Evolutionary conservation across 2,329 filamentous ascomycete genomes (phyloP).

Genomic region (Didymella pinodella): DNA sequence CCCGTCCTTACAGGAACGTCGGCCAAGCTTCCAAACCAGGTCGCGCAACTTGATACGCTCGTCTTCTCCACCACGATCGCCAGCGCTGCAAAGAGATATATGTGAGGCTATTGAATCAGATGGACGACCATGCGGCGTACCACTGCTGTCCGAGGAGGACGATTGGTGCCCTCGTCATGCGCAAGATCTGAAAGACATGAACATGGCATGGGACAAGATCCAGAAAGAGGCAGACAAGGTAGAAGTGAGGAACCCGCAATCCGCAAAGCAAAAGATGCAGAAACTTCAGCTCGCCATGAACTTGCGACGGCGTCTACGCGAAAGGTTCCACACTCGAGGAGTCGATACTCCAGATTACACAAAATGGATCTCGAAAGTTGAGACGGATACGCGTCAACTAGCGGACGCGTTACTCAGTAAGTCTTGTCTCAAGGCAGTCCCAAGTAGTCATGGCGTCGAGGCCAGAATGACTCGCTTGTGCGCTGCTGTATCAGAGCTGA

Average conservation of each 20-base stretch:
- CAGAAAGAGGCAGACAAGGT: conserved; percentile 34
- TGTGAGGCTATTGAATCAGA: conserved; percentile 40
- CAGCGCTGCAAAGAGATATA: conserved; percentile 3
- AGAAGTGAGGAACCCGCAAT: conserved; percentile 18
- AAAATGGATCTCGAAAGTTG: conserved; percentile 36
- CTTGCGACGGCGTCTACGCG: conserved; percentile 31
- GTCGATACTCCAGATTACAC: conserved; percentile 36
- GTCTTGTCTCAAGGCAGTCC: neutral
- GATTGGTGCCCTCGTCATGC: conserved; percentile 31
- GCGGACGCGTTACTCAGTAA: conserved; percentile 39
- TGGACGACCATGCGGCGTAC: conserved; percentile 27
- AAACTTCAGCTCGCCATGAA: conserved; percentile 37
- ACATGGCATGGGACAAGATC: conserved; percentile 23
- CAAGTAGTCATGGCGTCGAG: too few relatives aligned
- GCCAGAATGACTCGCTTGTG: too few relatives aligned
- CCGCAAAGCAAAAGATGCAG: conserved; percentile 35
- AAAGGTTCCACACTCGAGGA: conserved; percentile 37
- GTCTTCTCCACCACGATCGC: conserved; percentile 31
- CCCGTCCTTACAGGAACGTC: conserved; percentile 15
- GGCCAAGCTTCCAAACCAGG: conserved; percentile 17
- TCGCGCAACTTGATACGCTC: conserved; percentile 22
- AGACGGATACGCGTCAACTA: conserved; percentile 29
- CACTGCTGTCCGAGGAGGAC: conserved; percentile 16
- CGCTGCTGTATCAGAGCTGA: too few relatives aligned
- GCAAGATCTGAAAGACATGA: conserved; percentile 30